Conservation (phyloP, 2,329 filamentous ascomycete species). For the Pochonia chlamydosporia region DNA sequence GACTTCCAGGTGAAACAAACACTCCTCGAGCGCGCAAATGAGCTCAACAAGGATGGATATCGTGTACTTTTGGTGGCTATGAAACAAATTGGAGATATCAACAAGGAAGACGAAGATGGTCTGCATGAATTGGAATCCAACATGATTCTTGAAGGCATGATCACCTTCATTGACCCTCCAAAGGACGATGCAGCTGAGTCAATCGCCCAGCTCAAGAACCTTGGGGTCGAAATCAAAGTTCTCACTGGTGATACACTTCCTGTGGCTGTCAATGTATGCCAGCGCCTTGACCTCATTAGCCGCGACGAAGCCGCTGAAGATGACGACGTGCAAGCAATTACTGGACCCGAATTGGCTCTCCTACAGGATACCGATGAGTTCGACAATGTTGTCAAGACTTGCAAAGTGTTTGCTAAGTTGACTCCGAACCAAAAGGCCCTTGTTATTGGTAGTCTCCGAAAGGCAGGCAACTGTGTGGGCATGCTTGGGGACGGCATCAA, state of each 20-base stretch:
- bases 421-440: constrained; percentile 20
- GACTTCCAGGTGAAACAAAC: constrained; percentile 11
- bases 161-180: constrained; percentile 22
- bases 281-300: constrained; percentile 15
- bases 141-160: constrained; percentile 20
- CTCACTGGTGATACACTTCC: constrained; percentile 21
- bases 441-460: constrained; percentile 17
- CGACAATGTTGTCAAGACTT: constrained; percentile 16
- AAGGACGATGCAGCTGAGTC: constrained; percentile 22
- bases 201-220: constrained; percentile 14
- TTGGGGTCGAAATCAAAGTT: constrained; percentile 22
- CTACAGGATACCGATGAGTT: constrained; percentile 14
- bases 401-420: constrained; percentile 23
- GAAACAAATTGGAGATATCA: constrained; percentile 11
- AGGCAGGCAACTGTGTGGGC: constrained; percentile 19
- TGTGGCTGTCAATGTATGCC: constrained; percentile 22
- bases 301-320: constrained; percentile 10
- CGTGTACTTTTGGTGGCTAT: constrained; percentile 19
- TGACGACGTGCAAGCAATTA: constrained; percentile 18
- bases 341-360: constrained; percentile 16
- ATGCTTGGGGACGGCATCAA: constrained; percentile 25
- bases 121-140: constrained; percentile 16
- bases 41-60: constrained; percentile 15
- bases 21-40: constrained; percentile 11
- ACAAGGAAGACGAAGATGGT: constrained; percentile 13